These are phyloP conservation scores for Kalmusia sp. DNA, from an alignment of 2,329 filamentous ascomycete genomes.

Conservation along the genomic window DNA sequence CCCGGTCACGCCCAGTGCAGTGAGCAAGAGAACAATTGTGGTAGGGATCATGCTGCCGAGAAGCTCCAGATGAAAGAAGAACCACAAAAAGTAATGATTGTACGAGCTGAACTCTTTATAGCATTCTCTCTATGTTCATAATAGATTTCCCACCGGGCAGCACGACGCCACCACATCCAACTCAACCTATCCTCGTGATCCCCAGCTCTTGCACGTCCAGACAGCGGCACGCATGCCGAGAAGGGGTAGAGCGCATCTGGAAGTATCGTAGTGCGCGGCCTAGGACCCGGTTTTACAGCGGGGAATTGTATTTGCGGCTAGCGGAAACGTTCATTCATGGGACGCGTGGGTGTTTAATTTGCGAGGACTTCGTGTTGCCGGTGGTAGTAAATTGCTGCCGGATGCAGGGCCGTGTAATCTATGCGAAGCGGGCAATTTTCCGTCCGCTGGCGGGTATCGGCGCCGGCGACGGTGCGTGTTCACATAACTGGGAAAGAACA, in stretches of 20 bases:
- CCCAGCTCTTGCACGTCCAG: not conserved
- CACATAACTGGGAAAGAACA: too few relatives aligned
- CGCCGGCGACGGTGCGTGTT: too few relatives aligned
- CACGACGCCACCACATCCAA: not conserved
- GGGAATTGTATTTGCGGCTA: not conserved
- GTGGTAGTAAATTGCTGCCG: not conserved
- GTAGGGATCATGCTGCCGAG: constrained; percentile 14
- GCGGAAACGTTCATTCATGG: not conserved
- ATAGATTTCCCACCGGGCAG: not conserved
- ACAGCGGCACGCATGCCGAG: not conserved
- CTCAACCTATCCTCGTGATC: not conserved
- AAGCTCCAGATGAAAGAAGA: not conserved
- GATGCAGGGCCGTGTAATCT: constrained; percentile 4
- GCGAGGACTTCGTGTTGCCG: not conserved
- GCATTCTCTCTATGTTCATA: not conserved
- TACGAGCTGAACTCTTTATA: constrained; percentile 3
- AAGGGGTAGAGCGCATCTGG: not conserved
- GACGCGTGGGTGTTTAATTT: not conserved
- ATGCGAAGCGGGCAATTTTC: not conserved
- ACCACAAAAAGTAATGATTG: not conserved
- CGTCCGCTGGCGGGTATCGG: not conserved
- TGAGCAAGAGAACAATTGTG: constrained; percentile 21
- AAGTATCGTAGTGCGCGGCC: not conserved
- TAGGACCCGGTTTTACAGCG: not conserved
- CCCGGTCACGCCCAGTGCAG: constrained; percentile 18